These are phyloP conservation scores for Phytopythium oedochilum DNA, from an alignment of 352 stramenopile species.

Conservation along the genomic window DNA sequence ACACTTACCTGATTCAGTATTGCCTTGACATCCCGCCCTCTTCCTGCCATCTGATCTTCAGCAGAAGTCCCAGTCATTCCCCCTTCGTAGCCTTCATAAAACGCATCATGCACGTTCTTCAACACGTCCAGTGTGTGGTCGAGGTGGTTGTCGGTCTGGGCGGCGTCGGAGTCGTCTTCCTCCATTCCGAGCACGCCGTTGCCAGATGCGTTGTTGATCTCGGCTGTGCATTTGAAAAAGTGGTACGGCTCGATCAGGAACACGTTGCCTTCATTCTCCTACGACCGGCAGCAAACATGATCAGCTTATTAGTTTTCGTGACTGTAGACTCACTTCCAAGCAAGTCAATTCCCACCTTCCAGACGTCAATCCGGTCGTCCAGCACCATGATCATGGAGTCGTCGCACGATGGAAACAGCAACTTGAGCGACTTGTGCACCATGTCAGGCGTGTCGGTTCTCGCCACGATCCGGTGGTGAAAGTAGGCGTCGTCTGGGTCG, in stretches of 20 bases:
- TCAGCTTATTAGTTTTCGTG: not conserved
- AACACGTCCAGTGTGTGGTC: conserved; percentile 49
- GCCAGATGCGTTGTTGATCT: conserved; percentile 83
- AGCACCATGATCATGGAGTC: conserved; percentile 87
- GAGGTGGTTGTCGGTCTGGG: conserved; percentile 42
- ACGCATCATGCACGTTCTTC: conserved; percentile 54
- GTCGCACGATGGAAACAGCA: conserved; percentile 82
- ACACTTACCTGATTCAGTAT: conserved; percentile 52
- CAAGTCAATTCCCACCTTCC: conserved; percentile 37
- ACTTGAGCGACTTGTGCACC: conserved; percentile 83
- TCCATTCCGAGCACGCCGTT: conserved; percentile 38
- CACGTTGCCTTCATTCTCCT: conserved; percentile 84
- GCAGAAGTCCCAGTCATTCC: conserved; percentile 43
- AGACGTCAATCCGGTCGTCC: conserved; percentile 83
- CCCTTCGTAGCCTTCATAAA: conserved; percentile 47
- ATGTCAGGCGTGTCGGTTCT: conserved; percentile 85
- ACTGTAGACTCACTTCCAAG: not conserved
- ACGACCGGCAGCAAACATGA: not conserved
- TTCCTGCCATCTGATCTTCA: conserved; percentile 68
- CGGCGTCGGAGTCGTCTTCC: conserved; percentile 19
- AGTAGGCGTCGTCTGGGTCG: conserved; percentile 72
- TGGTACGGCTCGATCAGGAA: conserved; percentile 85
- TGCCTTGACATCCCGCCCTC: conserved; percentile 60
- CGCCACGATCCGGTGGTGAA: conserved; percentile 85
- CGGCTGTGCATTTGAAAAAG: conserved; percentile 74